Conservation (phyloP, 306 rosid genomes). For the Cicer chorassanicum region DNA sequence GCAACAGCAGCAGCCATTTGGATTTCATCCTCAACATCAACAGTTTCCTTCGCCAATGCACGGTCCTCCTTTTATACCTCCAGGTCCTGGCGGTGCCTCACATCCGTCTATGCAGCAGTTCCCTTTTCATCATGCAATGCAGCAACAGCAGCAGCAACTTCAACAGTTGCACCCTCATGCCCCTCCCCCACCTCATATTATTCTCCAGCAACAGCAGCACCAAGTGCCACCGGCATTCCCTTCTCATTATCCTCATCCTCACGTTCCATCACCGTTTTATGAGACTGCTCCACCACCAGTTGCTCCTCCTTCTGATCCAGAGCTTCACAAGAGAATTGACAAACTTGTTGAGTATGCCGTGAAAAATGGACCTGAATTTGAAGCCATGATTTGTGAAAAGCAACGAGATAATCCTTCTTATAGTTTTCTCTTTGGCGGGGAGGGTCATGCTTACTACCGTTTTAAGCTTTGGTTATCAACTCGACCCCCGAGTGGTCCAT, state of each 20-base stretch:
- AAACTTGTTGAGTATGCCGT: constrained; percentile 87
- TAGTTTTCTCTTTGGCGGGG: constrained; percentile 93
- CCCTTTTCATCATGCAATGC: constrained; percentile 74
- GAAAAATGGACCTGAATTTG: constrained; percentile 95
- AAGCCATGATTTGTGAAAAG: constrained; percentile 92
- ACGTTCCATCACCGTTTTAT: constrained; percentile 63
- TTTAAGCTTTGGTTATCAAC: constrained; percentile 83
- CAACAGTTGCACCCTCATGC: constrained; percentile 65
- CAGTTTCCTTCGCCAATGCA: constrained; percentile 80
- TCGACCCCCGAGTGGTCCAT: constrained; percentile 68
- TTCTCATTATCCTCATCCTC: constrained; percentile 69
- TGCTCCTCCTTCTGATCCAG: constrained; percentile 85
- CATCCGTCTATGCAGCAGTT: constrained; percentile 81
- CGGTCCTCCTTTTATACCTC: constrained; percentile 82
- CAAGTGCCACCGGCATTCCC: constrained; percentile 69
- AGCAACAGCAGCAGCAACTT: constrained; percentile 55
- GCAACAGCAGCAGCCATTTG: constrained; percentile 76
- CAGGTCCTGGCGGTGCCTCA: constrained; percentile 75
- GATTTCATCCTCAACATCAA: constrained; percentile 87
- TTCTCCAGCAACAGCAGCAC: constrained; percentile 80
- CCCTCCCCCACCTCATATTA: constrained; percentile 72
- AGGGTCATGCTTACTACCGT: constrained; percentile 83
- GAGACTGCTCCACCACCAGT: constrained; percentile 74
- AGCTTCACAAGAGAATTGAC: constrained; percentile 92
- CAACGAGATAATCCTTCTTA: constrained; percentile 93